Conservation (phyloP, 768 basidiomycete genomes). For the Mycena alexandri region DNA sequence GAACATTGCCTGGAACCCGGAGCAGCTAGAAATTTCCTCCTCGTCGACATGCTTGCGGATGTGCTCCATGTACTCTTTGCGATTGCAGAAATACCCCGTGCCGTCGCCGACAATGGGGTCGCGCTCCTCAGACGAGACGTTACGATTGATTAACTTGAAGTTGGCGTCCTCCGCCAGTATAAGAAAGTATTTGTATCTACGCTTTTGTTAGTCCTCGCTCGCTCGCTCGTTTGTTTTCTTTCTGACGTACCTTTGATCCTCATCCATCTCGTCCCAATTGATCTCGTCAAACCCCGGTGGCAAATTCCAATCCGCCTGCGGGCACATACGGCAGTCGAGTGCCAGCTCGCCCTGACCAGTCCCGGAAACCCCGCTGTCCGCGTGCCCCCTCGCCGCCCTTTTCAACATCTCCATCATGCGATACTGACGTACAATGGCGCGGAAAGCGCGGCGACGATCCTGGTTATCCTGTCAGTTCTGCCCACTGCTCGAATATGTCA, state of each 20-base stretch:
- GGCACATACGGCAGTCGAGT: slow-evolving; percentile 22
- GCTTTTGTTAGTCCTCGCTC: too few relatives aligned
- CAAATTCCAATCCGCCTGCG: slow-evolving; percentile 6
- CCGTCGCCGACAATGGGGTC: slow-evolving; percentile 6
- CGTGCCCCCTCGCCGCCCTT: slow-evolving; percentile 6
- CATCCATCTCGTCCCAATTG: slow-evolving; percentile 7
- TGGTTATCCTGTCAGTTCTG: background rate
- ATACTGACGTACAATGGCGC: background rate
- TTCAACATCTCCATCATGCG: slow-evolving; percentile 19
- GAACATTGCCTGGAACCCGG: slow-evolving; percentile 22
- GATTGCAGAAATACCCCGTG: slow-evolving; percentile 2
- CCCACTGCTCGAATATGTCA: too few relatives aligned
- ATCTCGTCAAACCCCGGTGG: slow-evolving; percentile 14
- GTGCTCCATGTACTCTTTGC: background rate
- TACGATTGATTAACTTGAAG: slow-evolving; percentile 2
- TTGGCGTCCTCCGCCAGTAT: background rate
- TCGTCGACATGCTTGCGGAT: slow-evolving; percentile 9
- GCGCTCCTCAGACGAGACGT: slow-evolving; percentile 1
- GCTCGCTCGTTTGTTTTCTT: too few relatives aligned
- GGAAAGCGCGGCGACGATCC: slow-evolving; percentile 17
- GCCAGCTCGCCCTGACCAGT: slow-evolving; percentile 18
- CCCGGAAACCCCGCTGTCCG: background rate
- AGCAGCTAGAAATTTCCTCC: slow-evolving; percentile 5
- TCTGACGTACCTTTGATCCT: slow-evolving; percentile 9
- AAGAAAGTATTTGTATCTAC: slow-evolving; percentile 2